These are phyloP conservation scores for Lepidium campestre DNA, from an alignment of 441 rosid species.

Conservation along the genomic window DNA sequence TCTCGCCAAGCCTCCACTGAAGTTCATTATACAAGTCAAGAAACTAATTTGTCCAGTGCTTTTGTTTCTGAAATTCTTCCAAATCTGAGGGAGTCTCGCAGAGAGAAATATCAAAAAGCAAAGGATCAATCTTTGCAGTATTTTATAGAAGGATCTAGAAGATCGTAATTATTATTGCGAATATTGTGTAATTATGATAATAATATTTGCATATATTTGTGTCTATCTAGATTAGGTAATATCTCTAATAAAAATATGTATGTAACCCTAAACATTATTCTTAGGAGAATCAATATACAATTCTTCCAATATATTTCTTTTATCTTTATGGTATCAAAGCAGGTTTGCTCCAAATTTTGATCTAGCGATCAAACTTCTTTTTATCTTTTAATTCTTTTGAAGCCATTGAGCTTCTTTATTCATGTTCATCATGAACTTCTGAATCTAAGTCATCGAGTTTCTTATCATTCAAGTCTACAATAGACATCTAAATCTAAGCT, in stretches of 20 bases:
- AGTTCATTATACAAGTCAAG: conserved; percentile 62
- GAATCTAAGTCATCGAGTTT: no score
- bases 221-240: not conserved
- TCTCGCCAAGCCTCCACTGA: conserved; percentile 57
- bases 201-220: not conserved
- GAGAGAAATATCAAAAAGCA: conserved; percentile 55
- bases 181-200: not conserved
- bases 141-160: not conserved
- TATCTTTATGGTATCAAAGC: no score
- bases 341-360: no score
- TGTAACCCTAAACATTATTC: not conserved
- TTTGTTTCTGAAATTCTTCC: conserved; percentile 58
- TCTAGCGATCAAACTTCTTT: no score
- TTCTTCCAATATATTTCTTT: not conserved
- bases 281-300: not conserved
- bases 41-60: conserved; percentile 81
- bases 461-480: no score
- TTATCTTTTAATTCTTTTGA: no score
- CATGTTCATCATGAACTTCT: no score
- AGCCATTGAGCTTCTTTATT: no score
- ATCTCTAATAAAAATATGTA: no score
- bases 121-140: conserved; percentile 55
- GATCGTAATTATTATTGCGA: not conserved
- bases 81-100: conserved; percentile 76
- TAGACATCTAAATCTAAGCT: no score